Base-by-base conservation (phyloP, 2,329 filamentous ascomycete genomes). In the Botrytis hyacinthi region DNA sequence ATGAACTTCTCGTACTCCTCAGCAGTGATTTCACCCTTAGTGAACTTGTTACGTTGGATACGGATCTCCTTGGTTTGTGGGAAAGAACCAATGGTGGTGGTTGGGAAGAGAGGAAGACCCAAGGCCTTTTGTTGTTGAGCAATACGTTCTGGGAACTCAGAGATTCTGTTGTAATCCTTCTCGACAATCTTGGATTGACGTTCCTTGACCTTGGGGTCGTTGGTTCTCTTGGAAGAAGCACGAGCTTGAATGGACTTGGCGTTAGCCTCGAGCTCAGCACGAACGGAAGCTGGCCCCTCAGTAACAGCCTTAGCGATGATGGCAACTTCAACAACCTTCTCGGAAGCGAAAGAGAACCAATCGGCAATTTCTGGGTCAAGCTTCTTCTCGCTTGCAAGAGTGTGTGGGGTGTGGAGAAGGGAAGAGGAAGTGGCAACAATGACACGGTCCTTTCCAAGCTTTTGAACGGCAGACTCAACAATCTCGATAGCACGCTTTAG, bases 41-140 rank as follows among this genome's bases (percentile, higher is more conserved):
- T 97, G 88, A 98, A 94, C 89, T 96, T 97, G 90, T 96, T 97
- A 82, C 96, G 93, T 86, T 95, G 91, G 81, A 97, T 87, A 86
- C 96, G 94, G 86, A 99, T 99, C 85, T 98, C 94, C 89, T 95
- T 95, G 84, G 96, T 99, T 89, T 99, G 96, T 80, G 96, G 96
- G 93, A 99, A 99, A 73, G 95, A 98, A 80, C 96, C 96, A 79
- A 99, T 99, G 83, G 96, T 99, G 84, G 96, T 99, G 83, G 96
- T 99, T 77, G 96, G 96, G 93, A 99, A 99, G 78, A 95, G 88
- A 79, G 96, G 96, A 75, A 99, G 93, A 83, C 93, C 95, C 82
- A 99, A 93, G 86, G 93, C 91, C 86, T 92, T 91, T 88, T 95
- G 92, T 88, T 99, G 96, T 84, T 93, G 89, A 76, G 90, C 87